A percentile compares a stretch with the other conserved stretches of the same genome.
Conservation (phyloP, 140 eudicot species). For the Cichorium intybus region DNA sequence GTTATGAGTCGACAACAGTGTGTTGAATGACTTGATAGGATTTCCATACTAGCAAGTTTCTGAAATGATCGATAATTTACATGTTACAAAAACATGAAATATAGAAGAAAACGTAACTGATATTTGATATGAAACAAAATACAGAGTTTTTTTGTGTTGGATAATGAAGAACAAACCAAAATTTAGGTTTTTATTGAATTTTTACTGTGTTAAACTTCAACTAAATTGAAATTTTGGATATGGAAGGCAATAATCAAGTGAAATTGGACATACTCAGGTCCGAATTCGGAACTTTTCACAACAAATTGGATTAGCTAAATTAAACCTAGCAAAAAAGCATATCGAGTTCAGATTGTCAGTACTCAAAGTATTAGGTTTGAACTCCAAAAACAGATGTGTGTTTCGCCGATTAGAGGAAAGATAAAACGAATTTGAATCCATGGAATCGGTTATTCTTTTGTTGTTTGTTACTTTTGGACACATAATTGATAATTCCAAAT, state of each 20-base stretch:
- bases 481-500: too few species aligned
- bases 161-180: too few species aligned
- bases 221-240: too few species aligned
- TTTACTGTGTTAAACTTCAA: too few species aligned
- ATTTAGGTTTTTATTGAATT: too few species aligned
- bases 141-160: too few species aligned
- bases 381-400: not conserved
- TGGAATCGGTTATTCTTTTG: not conserved
- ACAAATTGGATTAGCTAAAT: not conserved
- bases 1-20: constrained; percentile 27
- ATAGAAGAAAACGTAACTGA: not conserved
- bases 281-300: not conserved
- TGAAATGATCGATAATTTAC: constrained; percentile 17
- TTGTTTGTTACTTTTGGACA: too few species aligned
- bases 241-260: too few species aligned
- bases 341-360: not conserved
- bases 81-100: constrained; percentile 2
- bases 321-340: not conserved
- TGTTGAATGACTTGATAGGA: constrained; percentile 36
- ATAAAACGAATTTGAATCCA: not conserved
- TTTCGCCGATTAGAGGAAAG: not conserved
- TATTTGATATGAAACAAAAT: not conserved
- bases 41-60: constrained; percentile 46
- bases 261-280: too few species aligned
- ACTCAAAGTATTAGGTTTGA: not conserved